Percentiles rank a stretch among this genome's conserved stretches.
Evolutionary conservation across 2,329 filamentous ascomycete genomes (phyloP).

Genomic region (Fusarium sp.): DNA sequence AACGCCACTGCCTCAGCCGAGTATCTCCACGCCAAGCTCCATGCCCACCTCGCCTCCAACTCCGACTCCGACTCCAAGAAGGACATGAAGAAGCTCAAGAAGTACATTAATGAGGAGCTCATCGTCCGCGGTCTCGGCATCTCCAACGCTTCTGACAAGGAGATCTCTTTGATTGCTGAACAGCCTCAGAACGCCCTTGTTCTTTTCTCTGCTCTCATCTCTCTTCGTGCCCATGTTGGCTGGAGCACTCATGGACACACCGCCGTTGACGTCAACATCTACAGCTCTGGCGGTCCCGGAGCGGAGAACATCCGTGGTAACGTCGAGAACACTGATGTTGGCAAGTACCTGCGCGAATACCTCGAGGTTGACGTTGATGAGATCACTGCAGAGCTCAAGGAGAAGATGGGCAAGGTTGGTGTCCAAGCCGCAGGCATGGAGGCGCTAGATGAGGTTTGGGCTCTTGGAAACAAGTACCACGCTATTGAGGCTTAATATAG

Average conservation of each 20-base stretch:
- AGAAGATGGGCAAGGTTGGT: slow-evolving; percentile 60
- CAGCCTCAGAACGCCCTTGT: slow-evolving; percentile 68
- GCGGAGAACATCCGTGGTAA: slow-evolving; percentile 82
- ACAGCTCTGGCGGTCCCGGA: slow-evolving; percentile 79
- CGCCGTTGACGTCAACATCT: slow-evolving; percentile 96
- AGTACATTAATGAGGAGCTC: slow-evolving; percentile 79
- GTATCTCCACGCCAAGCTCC: slow-evolving; percentile 75
- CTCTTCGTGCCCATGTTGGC: slow-evolving; percentile 87
- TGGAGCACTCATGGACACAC: slow-evolving; percentile 97
- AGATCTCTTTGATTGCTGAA: slow-evolving; percentile 77
- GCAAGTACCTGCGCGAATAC: slow-evolving; percentile 84
- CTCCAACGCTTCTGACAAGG: slow-evolving; percentile 77
- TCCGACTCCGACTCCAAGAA: slow-evolving; percentile 52
- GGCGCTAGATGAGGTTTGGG: slow-evolving; percentile 37
- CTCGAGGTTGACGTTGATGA: slow-evolving; percentile 83
- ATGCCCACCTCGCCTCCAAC: slow-evolving; percentile 67
- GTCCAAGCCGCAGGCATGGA: slow-evolving; percentile 30
- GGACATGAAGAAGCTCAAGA: slow-evolving; percentile 62
- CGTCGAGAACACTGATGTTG: slow-evolving; percentile 95
- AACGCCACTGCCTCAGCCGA: slow-evolving; percentile 84
- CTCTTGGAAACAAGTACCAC: slow-evolving; percentile 31
- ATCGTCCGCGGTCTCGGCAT: slow-evolving; percentile 83
- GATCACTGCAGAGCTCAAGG: slow-evolving; percentile 81
- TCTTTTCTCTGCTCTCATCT: slow-evolving; percentile 87
- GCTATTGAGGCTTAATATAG: slow-evolving; percentile 20